phyloP scores from a whole-genome alignment of 345 rosid genomes.

The Eucalyptus globulus region DNA sequence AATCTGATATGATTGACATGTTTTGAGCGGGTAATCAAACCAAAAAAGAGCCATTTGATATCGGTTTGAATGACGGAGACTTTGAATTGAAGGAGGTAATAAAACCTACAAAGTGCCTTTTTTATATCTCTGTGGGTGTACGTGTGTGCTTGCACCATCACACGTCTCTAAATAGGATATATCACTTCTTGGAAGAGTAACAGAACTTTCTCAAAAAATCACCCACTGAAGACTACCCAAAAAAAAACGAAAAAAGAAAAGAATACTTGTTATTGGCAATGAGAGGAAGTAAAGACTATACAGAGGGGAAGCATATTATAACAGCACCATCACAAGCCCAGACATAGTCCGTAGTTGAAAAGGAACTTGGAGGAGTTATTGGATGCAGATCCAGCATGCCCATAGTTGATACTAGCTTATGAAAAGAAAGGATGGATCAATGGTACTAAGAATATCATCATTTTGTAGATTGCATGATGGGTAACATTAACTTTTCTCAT shows the following conservation, averaged over 20 bases:
- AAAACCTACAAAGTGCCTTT: too few species aligned
- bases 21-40: not conserved
- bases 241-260: not conserved
- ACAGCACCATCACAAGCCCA: constrained; percentile 73
- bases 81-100: too few species aligned
- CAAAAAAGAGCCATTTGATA: not conserved
- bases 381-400: constrained; percentile 5
- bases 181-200: too few species aligned
- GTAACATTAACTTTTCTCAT: not conserved
- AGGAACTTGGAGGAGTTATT: not conserved
- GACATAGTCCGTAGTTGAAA: constrained; percentile 1
- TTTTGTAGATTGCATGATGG: not conserved
- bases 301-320: constrained; percentile 74
- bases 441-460: not conserved
- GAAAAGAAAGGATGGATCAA: not conserved
- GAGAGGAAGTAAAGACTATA: not conserved
- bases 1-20: not conserved
- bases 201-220: not conserved
- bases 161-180: not conserved
- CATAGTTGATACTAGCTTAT: constrained; percentile 21
- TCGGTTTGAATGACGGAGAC: not conserved
- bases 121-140: not conserved
- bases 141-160: not conserved
- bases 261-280: not conserved
- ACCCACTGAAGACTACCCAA: not conserved